Evolutionary conservation across 371 early-diverging fungal species (phyloP).

Genomic region (Hamiltosporidium tvaerminnensis): DNA sequence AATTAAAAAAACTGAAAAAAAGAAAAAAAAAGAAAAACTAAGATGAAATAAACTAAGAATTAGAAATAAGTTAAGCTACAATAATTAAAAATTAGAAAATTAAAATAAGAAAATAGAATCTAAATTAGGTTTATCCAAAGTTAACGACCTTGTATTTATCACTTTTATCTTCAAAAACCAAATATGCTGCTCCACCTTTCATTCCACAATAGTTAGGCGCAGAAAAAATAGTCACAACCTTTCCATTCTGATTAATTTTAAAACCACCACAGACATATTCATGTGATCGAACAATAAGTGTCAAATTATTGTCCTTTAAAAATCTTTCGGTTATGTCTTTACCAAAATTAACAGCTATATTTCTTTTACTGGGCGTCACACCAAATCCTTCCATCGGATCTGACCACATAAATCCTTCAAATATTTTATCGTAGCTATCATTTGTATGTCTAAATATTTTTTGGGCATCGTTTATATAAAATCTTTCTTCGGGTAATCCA

Average conservation of each 20-base stretch:
- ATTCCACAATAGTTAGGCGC: slow-evolving; percentile 82
- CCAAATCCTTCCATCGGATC: slow-evolving; percentile 68
- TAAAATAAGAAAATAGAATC: too few relatives aligned
- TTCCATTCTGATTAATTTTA: slow-evolving; percentile 70
- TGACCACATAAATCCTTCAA: slow-evolving; percentile 76
- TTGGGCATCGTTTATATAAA: slow-evolving; percentile 55
- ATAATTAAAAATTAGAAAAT: too few relatives aligned
- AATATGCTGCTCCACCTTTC: neutral
- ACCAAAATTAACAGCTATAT: slow-evolving; percentile 60
- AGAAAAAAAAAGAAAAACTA: too few relatives aligned
- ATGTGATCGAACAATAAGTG: slow-evolving; percentile 77
- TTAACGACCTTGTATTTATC: too few relatives aligned
- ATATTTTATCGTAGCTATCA: slow-evolving; percentile 57
- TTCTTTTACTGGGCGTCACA: slow-evolving; percentile 67
- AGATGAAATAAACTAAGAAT: too few relatives aligned
- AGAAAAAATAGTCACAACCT: slow-evolving; percentile 56
- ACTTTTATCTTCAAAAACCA: neutral
- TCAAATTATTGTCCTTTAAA: slow-evolving; percentile 64
- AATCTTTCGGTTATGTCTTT: slow-evolving; percentile 80
- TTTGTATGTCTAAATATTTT: slow-evolving; percentile 63
- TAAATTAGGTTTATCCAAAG: too few relatives aligned
- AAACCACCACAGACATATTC: slow-evolving; percentile 86
- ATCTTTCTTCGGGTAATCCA: slow-evolving; percentile 63
- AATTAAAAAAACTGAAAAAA: too few relatives aligned
- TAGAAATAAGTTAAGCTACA: too few relatives aligned